Evolutionary conservation across 2,329 filamentous ascomycete genomes (phyloP).

Genomic region (Pseudopyrenochaeta lycopersici): DNA sequence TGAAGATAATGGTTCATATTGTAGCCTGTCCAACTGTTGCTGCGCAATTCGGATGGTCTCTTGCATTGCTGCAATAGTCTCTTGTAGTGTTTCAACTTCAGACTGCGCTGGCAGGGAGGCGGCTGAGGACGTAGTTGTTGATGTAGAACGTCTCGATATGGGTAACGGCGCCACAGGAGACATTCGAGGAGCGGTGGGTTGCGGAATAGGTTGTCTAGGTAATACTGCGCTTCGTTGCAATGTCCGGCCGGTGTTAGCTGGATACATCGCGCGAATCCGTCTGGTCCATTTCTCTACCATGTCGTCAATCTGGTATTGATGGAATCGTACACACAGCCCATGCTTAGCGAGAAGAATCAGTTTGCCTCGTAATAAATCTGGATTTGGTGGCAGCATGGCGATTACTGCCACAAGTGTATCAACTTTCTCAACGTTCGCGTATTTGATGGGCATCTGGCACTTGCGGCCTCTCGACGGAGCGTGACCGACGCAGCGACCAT

Average conservation of each 20-base stretch:
- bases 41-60: slow-evolving; percentile 3
- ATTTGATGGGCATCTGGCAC: slow-evolving; percentile 10
- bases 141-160: not conserved
- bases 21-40: not conserved
- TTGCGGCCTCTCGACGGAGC: slow-evolving; percentile 15
- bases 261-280: slow-evolving; percentile 8
- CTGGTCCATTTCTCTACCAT: slow-evolving; percentile 10
- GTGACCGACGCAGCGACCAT: slow-evolving; percentile 17
- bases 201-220: slow-evolving; percentile 4
- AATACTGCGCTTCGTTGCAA: not conserved
- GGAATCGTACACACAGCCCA: slow-evolving; percentile 13
- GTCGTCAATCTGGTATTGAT: slow-evolving; percentile 1
- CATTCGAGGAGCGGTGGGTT: not conserved
- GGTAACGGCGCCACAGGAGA: not conserved
- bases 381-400: slow-evolving; percentile 8
- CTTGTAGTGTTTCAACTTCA: slow-evolving; percentile 5
- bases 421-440: not conserved
- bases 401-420: slow-evolving; percentile 8
- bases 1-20: not conserved
- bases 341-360: slow-evolving; percentile 14
- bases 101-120: not conserved
- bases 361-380: slow-evolving; percentile 6
- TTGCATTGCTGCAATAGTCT: slow-evolving; percentile 13
- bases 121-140: not conserved
- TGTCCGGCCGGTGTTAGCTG: not conserved